phyloP scores from a whole-genome alignment of 441 rosid genomes.

The Dalechampia spathulata region DNA sequence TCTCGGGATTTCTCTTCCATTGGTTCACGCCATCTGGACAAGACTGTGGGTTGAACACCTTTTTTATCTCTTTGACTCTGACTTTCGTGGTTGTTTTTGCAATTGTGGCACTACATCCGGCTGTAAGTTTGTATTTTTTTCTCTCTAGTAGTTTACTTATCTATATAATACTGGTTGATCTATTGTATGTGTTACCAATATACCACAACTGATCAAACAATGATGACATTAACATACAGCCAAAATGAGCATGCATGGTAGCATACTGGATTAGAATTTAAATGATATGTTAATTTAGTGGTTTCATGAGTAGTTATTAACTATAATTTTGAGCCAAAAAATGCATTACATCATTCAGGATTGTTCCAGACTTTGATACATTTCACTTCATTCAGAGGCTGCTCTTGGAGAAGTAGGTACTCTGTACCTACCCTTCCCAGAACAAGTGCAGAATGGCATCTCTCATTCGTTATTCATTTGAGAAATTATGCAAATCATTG shows the following conservation, averaged over 20 bases:
- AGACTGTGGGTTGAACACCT: conserved; percentile 87
- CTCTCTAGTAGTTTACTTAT: background rate
- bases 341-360: too few relatives aligned
- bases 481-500: too few relatives aligned
- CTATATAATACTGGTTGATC: background rate
- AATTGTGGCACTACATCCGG: conserved; percentile 72
- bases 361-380: too few relatives aligned
- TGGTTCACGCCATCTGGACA: conserved; percentile 95
- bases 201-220: background rate
- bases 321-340: too few relatives aligned
- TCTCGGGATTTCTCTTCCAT: conserved; percentile 92
- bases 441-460: background rate
- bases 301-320: background rate
- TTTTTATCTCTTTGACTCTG: conserved; percentile 65
- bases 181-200: background rate
- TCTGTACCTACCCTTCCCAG: too few relatives aligned
- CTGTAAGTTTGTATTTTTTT: conserved; percentile 47
- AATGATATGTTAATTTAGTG: background rate
- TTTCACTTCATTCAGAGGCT: too few relatives aligned
- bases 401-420: too few relatives aligned
- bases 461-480: too few relatives aligned
- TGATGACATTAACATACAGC: background rate
- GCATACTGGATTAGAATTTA: background rate
- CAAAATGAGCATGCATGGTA: background rate
- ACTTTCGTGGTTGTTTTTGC: conserved; percentile 62